These are phyloP conservation scores for Trichosphaerium sp. DNA, from an alignment of 78 protist species.

Conservation along the genomic window DNA sequence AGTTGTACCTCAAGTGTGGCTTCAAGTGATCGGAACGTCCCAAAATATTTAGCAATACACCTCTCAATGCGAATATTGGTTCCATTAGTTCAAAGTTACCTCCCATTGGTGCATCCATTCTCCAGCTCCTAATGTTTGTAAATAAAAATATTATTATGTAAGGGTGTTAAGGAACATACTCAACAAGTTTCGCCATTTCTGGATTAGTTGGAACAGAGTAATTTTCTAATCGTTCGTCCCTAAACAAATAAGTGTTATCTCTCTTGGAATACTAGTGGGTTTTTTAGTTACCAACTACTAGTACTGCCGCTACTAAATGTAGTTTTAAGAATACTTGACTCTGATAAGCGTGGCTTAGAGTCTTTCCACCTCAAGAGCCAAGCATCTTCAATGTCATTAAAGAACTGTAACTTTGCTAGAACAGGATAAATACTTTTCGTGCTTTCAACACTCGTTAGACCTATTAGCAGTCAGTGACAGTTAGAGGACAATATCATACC, in stretches of 20 bases:
- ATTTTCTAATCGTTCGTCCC: not conserved
- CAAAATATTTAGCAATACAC: not conserved
- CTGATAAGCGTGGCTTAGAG: too few relatives aligned
- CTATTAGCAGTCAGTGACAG: too few relatives aligned
- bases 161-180: not conserved
- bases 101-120: not conserved
- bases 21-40: too few relatives aligned
- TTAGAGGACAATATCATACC: too few relatives aligned
- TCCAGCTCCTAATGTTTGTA: not conserved
- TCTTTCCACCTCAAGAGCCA: not conserved
- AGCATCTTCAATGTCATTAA: not conserved
- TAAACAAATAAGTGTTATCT: too few relatives aligned
- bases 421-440: constrained; percentile 2
- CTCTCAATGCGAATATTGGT: not conserved
- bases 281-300: too few relatives aligned
- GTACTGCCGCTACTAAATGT: too few relatives aligned
- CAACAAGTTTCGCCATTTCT: not conserved
- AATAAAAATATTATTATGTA: not conserved
- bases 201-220: too few relatives aligned
- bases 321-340: too few relatives aligned
- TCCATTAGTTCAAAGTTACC: not conserved
- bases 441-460: not conserved
- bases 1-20: too few relatives aligned
- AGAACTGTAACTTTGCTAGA: not conserved
- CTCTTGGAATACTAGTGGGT: too few relatives aligned